phyloP scores from a whole-genome alignment of 169 alveolate genomes.

The Plasmodium cynomolgi region DNA sequence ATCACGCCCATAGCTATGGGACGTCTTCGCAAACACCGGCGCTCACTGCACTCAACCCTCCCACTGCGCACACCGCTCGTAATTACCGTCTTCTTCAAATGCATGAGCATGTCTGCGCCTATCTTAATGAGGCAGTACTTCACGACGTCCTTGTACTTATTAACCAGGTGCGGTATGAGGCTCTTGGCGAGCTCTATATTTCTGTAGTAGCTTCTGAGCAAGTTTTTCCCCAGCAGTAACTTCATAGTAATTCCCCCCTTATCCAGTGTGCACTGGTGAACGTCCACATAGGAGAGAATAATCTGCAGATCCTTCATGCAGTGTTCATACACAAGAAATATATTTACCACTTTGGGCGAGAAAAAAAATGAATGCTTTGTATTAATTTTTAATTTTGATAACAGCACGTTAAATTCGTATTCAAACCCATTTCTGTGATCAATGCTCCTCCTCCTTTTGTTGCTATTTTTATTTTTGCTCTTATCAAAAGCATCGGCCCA shows the following conservation, averaged over 20 bases:
- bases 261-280: conserved; percentile 86
- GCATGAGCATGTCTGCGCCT: conserved; percentile 73
- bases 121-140: conserved; percentile 73
- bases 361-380: conserved; percentile 16
- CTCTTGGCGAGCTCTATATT: conserved; percentile 69
- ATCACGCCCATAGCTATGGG: background rate
- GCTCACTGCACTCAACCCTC: background rate
- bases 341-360: conserved; percentile 64
- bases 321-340: conserved; percentile 70
- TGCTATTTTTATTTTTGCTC: conserved; percentile 33
- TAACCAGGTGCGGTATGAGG: conserved; percentile 63
- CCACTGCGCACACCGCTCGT: background rate
- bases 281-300: conserved; percentile 87
- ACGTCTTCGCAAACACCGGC: background rate
- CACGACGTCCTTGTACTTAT: conserved; percentile 68
- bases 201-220: conserved; percentile 72
- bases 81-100: conserved; percentile 69
- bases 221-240: conserved; percentile 80
- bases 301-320: conserved; percentile 83
- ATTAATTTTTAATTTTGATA: conserved; percentile 59
- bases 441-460: conserved; percentile 19
- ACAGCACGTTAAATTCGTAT: conserved; percentile 49
- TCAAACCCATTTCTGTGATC: conserved; percentile 76
- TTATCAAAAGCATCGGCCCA: conserved; percentile 78
- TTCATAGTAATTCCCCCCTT: conserved; percentile 84